Evolutionary conservation across 345 rosid genomes (phyloP).

Genomic region (Eucalyptus curtisii): DNA sequence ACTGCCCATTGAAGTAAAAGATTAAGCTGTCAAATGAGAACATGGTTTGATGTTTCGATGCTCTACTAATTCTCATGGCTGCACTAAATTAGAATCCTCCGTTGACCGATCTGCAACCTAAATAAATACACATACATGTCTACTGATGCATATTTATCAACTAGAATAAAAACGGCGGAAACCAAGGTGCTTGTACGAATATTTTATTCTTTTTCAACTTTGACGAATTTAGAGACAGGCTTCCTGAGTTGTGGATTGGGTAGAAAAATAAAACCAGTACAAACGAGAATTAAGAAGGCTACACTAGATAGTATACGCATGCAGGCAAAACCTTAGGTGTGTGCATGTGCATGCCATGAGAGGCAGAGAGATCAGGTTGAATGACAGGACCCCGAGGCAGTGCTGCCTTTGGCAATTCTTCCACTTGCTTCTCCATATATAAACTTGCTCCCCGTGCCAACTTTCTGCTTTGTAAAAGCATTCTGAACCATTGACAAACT

Average conservation of each 20-base stretch:
- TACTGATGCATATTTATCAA: not conserved
- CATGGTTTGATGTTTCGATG: not conserved
- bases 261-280: not conserved
- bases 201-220: not conserved
- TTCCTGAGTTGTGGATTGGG: not conserved
- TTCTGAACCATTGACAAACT: conserved; percentile 75
- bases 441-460: conserved; percentile 34
- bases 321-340: not conserved
- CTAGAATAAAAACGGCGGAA: not conserved
- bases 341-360: not conserved
- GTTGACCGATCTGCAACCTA: not conserved
- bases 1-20: not conserved
- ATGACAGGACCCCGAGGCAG: conserved; percentile 42
- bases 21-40: not conserved
- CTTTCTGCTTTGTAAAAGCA: conserved; percentile 61
- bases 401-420: conserved; percentile 62
- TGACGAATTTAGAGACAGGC: not conserved
- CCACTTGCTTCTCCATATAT: conserved; percentile 67
- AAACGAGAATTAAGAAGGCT: not conserved
- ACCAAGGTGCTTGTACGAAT: not conserved
- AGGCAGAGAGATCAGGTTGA: not conserved
- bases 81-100: not conserved
- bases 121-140: not conserved
- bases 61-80: not conserved
- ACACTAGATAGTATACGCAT: not conserved